Base-by-base conservation (phyloP, 2,329 filamentous ascomycete species). In the Colletotrichum tropicale region DNA sequence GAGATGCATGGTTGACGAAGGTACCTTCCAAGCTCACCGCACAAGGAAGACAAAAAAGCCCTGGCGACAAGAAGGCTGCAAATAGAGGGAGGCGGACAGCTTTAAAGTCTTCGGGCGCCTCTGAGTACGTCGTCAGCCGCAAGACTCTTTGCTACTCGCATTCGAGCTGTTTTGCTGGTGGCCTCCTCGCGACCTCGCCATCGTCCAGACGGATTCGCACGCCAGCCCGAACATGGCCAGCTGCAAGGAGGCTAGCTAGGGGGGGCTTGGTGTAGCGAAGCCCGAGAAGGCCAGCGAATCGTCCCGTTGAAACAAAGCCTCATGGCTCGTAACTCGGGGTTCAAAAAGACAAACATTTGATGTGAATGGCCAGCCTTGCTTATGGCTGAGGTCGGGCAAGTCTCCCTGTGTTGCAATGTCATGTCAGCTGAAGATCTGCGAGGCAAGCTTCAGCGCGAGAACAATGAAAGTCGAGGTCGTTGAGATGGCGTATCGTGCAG, bases 191-290 rank as follows among this genome's bases (percentile, higher is more conserved):
- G 24, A 38, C 28, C 21, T 48, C 55, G 38, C 24, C 56, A 26
- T n/a, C 43, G 21, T 28, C 61, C 34, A 26, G n/a, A 43, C 24
- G 10, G 21, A 32, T 24, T 21, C 26, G 16, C 43, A 30, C 65
- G 16, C 56, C 70, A 68, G 15, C 21, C 74, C 56, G 36, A 65
- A 21, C 34, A 48, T 16, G 43, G 36, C 8, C 26, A 34, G 26
- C 8, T 52, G 52, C 62, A 36, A 64, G 38, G 34, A 69, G 36
- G 74, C 64, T 65, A 73, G 74, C 70, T 65, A 73, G 48, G 58
- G 70, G 10, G 21, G 56, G 18, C 9, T 62, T 21, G 21, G 34
- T 52, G 36, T 43, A 30, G 64, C 56, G 18, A 34, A n/a, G n/a
- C n/a, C 18, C 24, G 16, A 28, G 15, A 30, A 62, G 58, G 12